These are phyloP conservation scores for Lathyrus tuberosus DNA, from an alignment of 306 rosid genomes.

Conservation along the genomic window DNA sequence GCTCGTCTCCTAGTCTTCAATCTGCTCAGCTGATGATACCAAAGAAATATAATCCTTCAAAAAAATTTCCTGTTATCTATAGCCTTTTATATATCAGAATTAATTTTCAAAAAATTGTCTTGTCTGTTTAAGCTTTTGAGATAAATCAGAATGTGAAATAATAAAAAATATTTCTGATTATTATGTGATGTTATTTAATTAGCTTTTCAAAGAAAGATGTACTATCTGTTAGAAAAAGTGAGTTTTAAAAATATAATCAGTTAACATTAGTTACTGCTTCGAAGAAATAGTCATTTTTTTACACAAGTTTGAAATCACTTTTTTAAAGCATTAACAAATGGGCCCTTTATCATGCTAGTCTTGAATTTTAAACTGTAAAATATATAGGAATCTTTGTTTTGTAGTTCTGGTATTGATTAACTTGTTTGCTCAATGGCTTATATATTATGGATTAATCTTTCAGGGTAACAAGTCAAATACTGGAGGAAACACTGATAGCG, in stretches of 20 bases:
- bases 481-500: slow-evolving; percentile 60
- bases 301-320: not conserved
- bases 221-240: not conserved
- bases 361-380: slow-evolving; percentile 27
- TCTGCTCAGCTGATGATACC: slow-evolving; percentile 6
- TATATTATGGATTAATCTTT: slow-evolving; percentile 26
- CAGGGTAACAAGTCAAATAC: slow-evolving; percentile 78
- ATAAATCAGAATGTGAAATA: not conserved
- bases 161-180: not conserved
- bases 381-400: slow-evolving; percentile 14
- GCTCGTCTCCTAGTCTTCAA: too few relatives aligned
- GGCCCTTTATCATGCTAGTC: slow-evolving; percentile 20
- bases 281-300: not conserved
- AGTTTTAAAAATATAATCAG: not conserved
- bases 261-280: not conserved
- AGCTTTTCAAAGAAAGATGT: not conserved
- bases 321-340: not conserved
- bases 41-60: not conserved
- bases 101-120: not conserved
- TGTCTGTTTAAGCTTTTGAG: not conserved
- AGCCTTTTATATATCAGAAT: not conserved
- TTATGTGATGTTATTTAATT: not conserved
- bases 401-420: slow-evolving; percentile 25
- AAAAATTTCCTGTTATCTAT: not conserved
- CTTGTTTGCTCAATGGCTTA: slow-evolving; percentile 10